Percentiles rank a stretch among this genome's conserved stretches.
Conservation (phyloP, 306 rosid species). For the Rosa multiflora region DNA sequence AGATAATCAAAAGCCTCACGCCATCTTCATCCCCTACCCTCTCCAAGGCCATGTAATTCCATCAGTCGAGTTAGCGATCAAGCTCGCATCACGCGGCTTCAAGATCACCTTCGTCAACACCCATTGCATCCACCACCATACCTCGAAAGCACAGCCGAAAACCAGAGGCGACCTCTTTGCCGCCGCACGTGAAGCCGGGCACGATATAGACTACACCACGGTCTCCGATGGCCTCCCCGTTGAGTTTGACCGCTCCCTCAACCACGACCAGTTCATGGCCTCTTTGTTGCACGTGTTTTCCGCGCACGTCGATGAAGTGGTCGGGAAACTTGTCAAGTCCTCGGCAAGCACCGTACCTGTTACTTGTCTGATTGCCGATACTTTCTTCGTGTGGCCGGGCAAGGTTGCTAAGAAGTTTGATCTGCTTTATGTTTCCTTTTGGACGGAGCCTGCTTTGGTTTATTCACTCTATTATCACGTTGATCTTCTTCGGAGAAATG, state of each 20-base stretch:
- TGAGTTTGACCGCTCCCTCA: slow-evolving; percentile 50
- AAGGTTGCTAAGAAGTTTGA: slow-evolving; percentile 44
- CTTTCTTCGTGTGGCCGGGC: slow-evolving; percentile 59
- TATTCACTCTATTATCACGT: slow-evolving; percentile 50
- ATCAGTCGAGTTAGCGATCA: slow-evolving; percentile 48
- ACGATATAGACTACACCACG: slow-evolving; percentile 49
- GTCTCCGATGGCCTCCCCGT: slow-evolving; percentile 58
- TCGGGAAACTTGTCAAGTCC: slow-evolving; percentile 28
- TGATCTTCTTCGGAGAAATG: slow-evolving; percentile 40
- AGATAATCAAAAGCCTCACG: slow-evolving; percentile 39
- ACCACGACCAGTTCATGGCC: slow-evolving; percentile 52
- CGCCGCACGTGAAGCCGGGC: slow-evolving; percentile 26
- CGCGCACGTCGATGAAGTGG: slow-evolving; percentile 41
- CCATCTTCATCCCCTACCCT: slow-evolving; percentile 53
- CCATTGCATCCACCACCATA: slow-evolving; percentile 43
- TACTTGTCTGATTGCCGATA: slow-evolving; percentile 48
- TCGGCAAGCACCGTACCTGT: slow-evolving; percentile 15
- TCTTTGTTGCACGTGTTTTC: slow-evolving; percentile 41
- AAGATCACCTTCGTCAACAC: slow-evolving; percentile 62
- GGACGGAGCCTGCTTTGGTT: slow-evolving; percentile 66
- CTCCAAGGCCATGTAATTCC: slow-evolving; percentile 74
- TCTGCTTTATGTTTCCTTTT: slow-evolving; percentile 38
- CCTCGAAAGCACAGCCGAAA: slow-evolving; percentile 30
- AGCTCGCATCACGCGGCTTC: slow-evolving; percentile 57
- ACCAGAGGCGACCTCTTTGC: slow-evolving; percentile 34